Evolutionary conservation across 1,284 basidiomycete species (phyloP), one percentile per base, ranked within the genome.

Genomic region (Papiliotrema laurentii): DNA sequence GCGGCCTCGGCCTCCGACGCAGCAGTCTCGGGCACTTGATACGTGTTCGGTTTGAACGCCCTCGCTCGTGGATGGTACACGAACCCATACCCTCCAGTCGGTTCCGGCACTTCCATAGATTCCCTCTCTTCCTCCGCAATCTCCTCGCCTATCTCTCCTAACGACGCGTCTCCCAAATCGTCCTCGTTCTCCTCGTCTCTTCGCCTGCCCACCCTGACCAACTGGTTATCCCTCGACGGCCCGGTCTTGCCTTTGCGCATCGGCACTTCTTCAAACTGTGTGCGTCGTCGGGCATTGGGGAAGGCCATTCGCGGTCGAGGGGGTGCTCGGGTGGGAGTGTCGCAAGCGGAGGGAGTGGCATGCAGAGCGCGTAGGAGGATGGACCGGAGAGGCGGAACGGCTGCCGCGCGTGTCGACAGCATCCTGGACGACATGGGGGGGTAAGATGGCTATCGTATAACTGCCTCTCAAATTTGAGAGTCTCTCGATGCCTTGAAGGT

Each of bases 291-390:
- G n/a, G n/a, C n/a, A n/a, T n/a, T n/a, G n/a, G n/a, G n/a, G n/a
- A n/a, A n/a, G n/a, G n/a, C n/a, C n/a, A n/a, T n/a, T n/a, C n/a
- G n/a, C n/a, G n/a, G n/a, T n/a, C n/a, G n/a, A n/a, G n/a, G n/a
- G n/a, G n/a, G n/a, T n/a, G n/a, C n/a, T n/a, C n/a, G n/a, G n/a
- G n/a, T n/a, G n/a, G n/a, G n/a, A n/a, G n/a, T n/a, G n/a, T n/a
- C n/a, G n/a, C n/a, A n/a, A 4, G 28, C 4, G 2, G 53, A 6
- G 5, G 53, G 46, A 0, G 48, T 22, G 18, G 44, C 24, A 27
- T 56, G 53, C 13, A 65, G 45, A 1, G 64, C 64, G 21, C 55
- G 53, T n/a, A 34, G n/a, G 21, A 66, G 49, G 33, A 66, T 49
- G 6, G 47, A 36, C 2, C 56, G 55, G 0, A 66, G 53, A 3